Evolutionary conservation across 495 filamentous ascomycete species (phyloP), one percentile per base, ranked within the genome.

Genomic region (Lepraria neglecta): DNA sequence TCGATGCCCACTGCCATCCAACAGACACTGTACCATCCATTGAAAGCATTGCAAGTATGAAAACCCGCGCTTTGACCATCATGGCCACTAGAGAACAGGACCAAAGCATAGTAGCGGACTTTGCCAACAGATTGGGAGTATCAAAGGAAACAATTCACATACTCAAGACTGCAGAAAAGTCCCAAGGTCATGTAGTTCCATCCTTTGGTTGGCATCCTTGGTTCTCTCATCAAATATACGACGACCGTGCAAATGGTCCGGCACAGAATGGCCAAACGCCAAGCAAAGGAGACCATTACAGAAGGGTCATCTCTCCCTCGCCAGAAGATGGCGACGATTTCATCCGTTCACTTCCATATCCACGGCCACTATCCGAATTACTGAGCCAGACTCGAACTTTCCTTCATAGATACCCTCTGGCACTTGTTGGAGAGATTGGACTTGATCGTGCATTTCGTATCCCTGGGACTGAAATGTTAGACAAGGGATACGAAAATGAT

Each of bases 171-270:
- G 42, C 19, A 33, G 46, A 71, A 64, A 68, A 65, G 35, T 30
- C n/a, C 11, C 48, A 45, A n/a, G 64, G 66, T 12, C 69, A 64
- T 17, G 68, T 96, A 14, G 63, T 97, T 1, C 92, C 94, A 0
- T 86, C 85, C 33, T 98, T 96, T 75, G 94, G 94, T n/a, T 96
- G 92, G 91, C 94, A 98, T 72, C 95, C 95, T 1, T 98, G 94
- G 94, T 98, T 97, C 73, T 94, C 92, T 1, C 80, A 98, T 70
- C 87, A 95, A 64, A 81, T 96, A 59, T 83, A 84, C 64, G 84
- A 91, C 67, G 87, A 90, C 64, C 68, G 12, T 68, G 67, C 35
- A 68, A 51, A 67, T 6, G 28, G 59, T 30, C 0, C 47, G 45
- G 30, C 3, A 19, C 24, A 47, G n/a, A 56, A n/a, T 11, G 5